These are phyloP conservation scores for Alternaria sp. DNA, from an alignment of 2,329 filamentous ascomycete species.

Conservation along the genomic window DNA sequence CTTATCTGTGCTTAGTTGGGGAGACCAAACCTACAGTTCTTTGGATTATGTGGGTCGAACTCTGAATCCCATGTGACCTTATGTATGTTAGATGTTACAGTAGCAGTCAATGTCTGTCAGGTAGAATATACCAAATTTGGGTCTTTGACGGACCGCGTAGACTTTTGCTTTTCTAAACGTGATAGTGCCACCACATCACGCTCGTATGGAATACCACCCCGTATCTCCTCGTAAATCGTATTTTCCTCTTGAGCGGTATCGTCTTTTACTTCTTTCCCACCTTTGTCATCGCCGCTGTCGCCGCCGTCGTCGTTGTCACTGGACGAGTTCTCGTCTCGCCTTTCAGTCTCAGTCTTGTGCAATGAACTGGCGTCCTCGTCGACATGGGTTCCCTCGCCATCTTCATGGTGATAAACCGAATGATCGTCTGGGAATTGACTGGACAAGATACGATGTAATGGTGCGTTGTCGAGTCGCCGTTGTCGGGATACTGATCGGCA, in stretches of 20 bases:
- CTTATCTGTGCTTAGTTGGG: neutral
- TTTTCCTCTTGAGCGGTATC: conserved; percentile 11
- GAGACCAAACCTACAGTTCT: conserved; percentile 11
- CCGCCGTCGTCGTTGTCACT: conserved; percentile 19
- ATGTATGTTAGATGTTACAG: conserved; percentile 1
- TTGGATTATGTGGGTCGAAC: conserved; percentile 54
- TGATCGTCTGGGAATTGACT: conserved; percentile 43
- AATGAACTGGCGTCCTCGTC: conserved; percentile 27
- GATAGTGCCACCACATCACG: conserved; percentile 35
- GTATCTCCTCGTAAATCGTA: conserved; percentile 34
- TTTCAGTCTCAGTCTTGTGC: conserved; percentile 35
- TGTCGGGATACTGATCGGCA: conserved; percentile 35
- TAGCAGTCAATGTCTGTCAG: neutral
- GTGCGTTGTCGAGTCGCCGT: conserved; percentile 23
- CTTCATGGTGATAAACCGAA: conserved; percentile 43
- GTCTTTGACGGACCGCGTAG: conserved; percentile 34
- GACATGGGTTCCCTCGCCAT: conserved; percentile 33
- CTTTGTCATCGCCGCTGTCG: conserved; percentile 14
- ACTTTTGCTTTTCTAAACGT: conserved; percentile 35
- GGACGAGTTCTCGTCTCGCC: conserved; percentile 15
- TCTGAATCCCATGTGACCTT: conserved; percentile 55
- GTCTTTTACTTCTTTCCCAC: conserved; percentile 19
- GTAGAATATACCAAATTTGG: conserved; percentile 37
- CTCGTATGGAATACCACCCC: conserved; percentile 37
- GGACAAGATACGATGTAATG: conserved; percentile 37